phyloP scores from a whole-genome alignment of 371 early-diverging fungal species.

The Syncephalis plumigaleata region DNA sequence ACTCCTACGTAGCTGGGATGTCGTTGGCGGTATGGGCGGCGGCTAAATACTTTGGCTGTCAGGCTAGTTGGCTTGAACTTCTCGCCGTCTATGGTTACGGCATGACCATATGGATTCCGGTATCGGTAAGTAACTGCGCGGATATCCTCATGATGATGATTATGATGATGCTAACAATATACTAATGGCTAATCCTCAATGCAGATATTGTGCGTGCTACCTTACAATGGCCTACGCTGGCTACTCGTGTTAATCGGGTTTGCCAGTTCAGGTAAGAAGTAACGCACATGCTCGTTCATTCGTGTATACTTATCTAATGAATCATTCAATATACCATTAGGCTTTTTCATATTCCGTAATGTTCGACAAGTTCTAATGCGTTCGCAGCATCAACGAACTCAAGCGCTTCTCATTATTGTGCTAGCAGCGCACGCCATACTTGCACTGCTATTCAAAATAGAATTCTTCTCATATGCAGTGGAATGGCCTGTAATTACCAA shows the following conservation, averaged over 20 bases:
- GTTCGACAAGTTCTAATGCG: constrained; percentile 41
- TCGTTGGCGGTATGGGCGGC: constrained; percentile 63
- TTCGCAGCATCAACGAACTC: constrained; percentile 38
- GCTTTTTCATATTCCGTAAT: constrained; percentile 28
- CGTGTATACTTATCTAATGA: too few relatives aligned
- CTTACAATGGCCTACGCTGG: constrained; percentile 44
- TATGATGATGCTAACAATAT: constrained; percentile 4
- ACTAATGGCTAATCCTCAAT: too few relatives aligned
- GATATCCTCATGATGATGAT: not conserved
- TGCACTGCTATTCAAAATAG: constrained; percentile 59
- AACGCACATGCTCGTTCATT: not conserved
- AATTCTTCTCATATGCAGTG: constrained; percentile 41
- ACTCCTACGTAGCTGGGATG: constrained; percentile 54
- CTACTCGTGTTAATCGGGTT: constrained; percentile 40
- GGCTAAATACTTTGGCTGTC: constrained; percentile 68
- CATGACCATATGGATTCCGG: constrained; percentile 79
- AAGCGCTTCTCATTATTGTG: constrained; percentile 43
- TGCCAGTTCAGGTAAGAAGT: constrained; percentile 22
- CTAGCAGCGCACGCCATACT: constrained; percentile 48
- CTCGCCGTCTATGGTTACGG: constrained; percentile 83
- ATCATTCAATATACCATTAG: constrained; percentile 6
- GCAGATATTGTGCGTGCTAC: constrained; percentile 50
- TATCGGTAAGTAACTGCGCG: constrained; percentile 50
- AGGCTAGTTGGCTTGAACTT: constrained; percentile 62
- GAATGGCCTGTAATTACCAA: not conserved